These are phyloP conservation scores for Arachnomyces sp. DNA, from an alignment of 2,329 filamentous ascomycete genomes.

Conservation along the genomic window DNA sequence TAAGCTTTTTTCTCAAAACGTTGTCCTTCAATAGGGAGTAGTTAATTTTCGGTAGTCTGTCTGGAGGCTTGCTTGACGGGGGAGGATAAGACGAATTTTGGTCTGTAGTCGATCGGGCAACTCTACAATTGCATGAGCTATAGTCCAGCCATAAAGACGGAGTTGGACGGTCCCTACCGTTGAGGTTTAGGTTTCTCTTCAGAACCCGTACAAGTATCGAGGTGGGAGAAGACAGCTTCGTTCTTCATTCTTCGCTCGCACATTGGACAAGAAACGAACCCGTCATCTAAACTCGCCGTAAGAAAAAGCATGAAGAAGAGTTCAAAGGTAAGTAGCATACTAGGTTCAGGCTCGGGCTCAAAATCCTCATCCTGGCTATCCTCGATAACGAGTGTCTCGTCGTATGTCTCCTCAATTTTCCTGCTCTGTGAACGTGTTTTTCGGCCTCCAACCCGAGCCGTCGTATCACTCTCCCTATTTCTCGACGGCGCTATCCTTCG, in stretches of 20 bases:
- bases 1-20: slow-evolving; percentile 70
- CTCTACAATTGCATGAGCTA: not conserved
- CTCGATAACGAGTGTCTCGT: slow-evolving; percentile 25
- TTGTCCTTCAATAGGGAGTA: slow-evolving; percentile 81
- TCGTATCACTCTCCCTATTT: slow-evolving; percentile 30
- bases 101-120: not conserved
- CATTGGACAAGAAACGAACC: slow-evolving; percentile 74
- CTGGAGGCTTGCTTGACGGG: slow-evolving; percentile 18
- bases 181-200: slow-evolving; percentile 12
- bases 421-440: slow-evolving; percentile 30
- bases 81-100: not conserved
- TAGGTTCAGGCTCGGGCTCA: slow-evolving; percentile 15
- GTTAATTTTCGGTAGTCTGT: slow-evolving; percentile 71
- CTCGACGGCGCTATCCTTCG: slow-evolving; percentile 25
- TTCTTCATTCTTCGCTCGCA: slow-evolving; percentile 75
- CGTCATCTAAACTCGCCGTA: slow-evolving; percentile 51
- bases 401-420: slow-evolving; percentile 10
- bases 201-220: slow-evolving; percentile 56
- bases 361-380: slow-evolving; percentile 37
- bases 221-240: slow-evolving; percentile 67
- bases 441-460: slow-evolving; percentile 24
- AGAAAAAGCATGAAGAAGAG: slow-evolving; percentile 5
- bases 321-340: slow-evolving; percentile 16
- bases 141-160: slow-evolving; percentile 22
- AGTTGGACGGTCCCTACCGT: too few species aligned